Evolutionary conservation across 495 filamentous ascomycete species (phyloP), one percentile per base, ranked within the genome.

Genomic region (Gamarada debralockiae): DNA sequence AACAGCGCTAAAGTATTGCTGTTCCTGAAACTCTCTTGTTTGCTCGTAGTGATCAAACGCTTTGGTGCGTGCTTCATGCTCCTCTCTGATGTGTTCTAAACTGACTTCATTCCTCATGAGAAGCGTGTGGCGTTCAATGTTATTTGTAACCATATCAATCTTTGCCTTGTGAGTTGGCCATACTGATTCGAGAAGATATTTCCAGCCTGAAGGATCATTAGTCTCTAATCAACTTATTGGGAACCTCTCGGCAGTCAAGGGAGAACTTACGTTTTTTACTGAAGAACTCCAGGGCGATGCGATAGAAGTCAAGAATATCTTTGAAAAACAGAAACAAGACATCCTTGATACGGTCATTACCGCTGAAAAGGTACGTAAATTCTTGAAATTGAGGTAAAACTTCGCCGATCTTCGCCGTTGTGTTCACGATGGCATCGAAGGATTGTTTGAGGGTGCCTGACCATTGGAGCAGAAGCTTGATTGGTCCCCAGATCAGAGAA

Each of bases 401-500:
- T 8, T 34, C 31, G 31, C 31, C 31, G 31, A 34, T n/a, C 31
- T 34, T 34, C 31, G 8, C n/a, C 31, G n/a, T 34, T 4, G 20
- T 44, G 25, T 53, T 31, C 24, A 61, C 39, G 3, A 67, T 60
- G 9, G 52, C 57, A 54, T 69, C 66, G 18, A 65, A 61, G 6
- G 58, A 62, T 12, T 49, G 36, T 45, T 51, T 64, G 22, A 65
- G 21, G 23, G 17, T 36, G 45, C 57, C 56, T 12, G 66, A 40
- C 62, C 56, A 65, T 50, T 65, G 61, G 14, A 69, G 56, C 24
- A 69, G 49, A n/a, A 69, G 52, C 48, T 66, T 66, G 34, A 67
- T 61, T 8, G 66, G 65, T 15, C 65, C 66, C 67, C 66, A 70
- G 17, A 70, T 68, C 18, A 68, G 49, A 1, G 57, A 56, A 13